A percentile compares a stretch with the other conserved stretches of the same genome.
Conservation (phyloP, 2,329 filamentous ascomycete genomes). For the Paraphoma chrysanthemicola region DNA sequence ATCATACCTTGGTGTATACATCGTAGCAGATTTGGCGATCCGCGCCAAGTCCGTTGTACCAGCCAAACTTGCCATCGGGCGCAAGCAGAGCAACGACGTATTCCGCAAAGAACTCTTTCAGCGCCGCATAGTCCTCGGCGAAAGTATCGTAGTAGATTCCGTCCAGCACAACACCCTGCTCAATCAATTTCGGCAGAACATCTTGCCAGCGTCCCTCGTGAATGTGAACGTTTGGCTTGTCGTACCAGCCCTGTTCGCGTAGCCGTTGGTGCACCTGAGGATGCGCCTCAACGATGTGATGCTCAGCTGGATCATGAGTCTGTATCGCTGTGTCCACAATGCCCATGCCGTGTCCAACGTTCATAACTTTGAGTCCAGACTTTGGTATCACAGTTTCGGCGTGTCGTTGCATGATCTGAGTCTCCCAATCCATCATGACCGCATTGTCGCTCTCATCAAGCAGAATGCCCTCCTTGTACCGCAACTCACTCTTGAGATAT, state of each 20-base stretch:
- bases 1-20: slow-evolving; percentile 46
- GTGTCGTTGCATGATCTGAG: slow-evolving; percentile 80
- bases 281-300: slow-evolving; percentile 89
- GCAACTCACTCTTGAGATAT: slow-evolving; percentile 41
- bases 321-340: slow-evolving; percentile 83
- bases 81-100: slow-evolving; percentile 45
- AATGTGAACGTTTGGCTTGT: slow-evolving; percentile 65
- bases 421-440: slow-evolving; percentile 95
- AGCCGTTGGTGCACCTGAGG: slow-evolving; percentile 76
- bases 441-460: slow-evolving; percentile 79
- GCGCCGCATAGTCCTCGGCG: slow-evolving; percentile 46
- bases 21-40: slow-evolving; percentile 50
- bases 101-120: slow-evolving; percentile 47
- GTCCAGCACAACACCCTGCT: slow-evolving; percentile 75
- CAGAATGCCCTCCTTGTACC: slow-evolving; percentile 54
- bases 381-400: slow-evolving; percentile 71
- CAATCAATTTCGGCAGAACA: slow-evolving; percentile 71
- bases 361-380: slow-evolving; percentile 73
- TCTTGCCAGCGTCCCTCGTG: slow-evolving; percentile 84
- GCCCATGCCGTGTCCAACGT: slow-evolving; percentile 90
- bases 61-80: slow-evolving; percentile 43
- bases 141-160: slow-evolving; percentile 61
- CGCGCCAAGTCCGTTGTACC: slow-evolving; percentile 48
- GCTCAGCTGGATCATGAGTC: slow-evolving; percentile 68
- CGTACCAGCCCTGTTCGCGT: slow-evolving; percentile 71